A percentile compares a stretch with the other conserved stretches of the same genome.
Conservation (phyloP, 2,329 filamentous ascomycete species). For the Acrocalymma vagum region DNA sequence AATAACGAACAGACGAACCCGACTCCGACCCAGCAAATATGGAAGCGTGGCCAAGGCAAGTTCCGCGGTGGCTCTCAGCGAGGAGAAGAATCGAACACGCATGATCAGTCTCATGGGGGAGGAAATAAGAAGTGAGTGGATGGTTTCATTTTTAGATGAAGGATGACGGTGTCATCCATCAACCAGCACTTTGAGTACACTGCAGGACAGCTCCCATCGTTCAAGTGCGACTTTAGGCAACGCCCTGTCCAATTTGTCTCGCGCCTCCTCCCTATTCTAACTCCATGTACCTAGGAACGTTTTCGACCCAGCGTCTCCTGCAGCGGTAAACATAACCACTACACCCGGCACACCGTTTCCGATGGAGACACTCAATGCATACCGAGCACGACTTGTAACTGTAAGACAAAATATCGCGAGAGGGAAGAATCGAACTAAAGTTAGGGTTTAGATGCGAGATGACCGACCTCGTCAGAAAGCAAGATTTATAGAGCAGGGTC, state of each 20-base stretch:
- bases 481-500: slow-evolving; percentile 44
- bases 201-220: too few species aligned
- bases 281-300: slow-evolving; percentile 14
- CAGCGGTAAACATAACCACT: slow-evolving; percentile 8
- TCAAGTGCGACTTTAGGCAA: too few species aligned
- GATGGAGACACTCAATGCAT: slow-evolving; percentile 35
- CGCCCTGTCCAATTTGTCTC: slow-evolving; percentile 20
- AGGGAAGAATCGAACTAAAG: background rate
- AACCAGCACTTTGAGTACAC: too few species aligned
- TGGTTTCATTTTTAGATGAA: too few species aligned
- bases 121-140: too few species aligned
- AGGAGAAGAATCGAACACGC: too few species aligned
- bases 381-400: slow-evolving; percentile 30
- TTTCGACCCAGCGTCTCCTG: slow-evolving; percentile 8
- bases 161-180: too few species aligned
- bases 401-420: slow-evolving; percentile 26
- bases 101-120: too few species aligned
- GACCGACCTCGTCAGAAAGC: slow-evolving; percentile 56
- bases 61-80: too few species aligned
- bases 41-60: too few species aligned
- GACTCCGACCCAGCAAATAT: background rate
- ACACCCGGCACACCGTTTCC: slow-evolving; percentile 23
- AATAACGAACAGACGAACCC: slow-evolving; percentile 20
- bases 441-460: slow-evolving; percentile 28
- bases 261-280: slow-evolving; percentile 35